Conservation (phyloP, 495 filamentous ascomycete genomes). For the Penicillium cataractarum region DNA sequence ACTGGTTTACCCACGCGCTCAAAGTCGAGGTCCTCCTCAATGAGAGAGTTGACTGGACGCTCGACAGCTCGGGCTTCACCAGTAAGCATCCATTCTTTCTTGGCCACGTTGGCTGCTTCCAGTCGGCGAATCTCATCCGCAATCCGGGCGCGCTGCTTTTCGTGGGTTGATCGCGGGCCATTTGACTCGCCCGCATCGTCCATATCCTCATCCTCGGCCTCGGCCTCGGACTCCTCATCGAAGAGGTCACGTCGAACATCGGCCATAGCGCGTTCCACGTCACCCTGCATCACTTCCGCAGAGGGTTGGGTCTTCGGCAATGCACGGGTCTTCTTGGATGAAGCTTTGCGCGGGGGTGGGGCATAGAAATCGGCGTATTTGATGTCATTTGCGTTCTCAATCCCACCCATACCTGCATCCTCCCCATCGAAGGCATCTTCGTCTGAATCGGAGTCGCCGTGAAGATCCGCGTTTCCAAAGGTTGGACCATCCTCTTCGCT, state of each 20-base stretch:
- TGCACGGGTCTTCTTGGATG: slow-evolving; percentile 50
- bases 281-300: slow-evolving; percentile 52
- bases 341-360: slow-evolving; percentile 72
- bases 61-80: slow-evolving; percentile 86
- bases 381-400: slow-evolving; percentile 80
- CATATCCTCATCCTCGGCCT: slow-evolving; percentile 39
- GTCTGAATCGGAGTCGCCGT: slow-evolving; percentile 61
- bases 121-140: slow-evolving; percentile 88
- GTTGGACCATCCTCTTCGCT: slow-evolving; percentile 75
- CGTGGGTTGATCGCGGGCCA: slow-evolving; percentile 74
- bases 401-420: slow-evolving; percentile 48
- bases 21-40: slow-evolving; percentile 95
- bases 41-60: slow-evolving; percentile 84
- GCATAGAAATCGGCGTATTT: slow-evolving; percentile 91
- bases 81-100: slow-evolving; percentile 86
- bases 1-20: slow-evolving; percentile 95
- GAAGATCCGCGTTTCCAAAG: slow-evolving; percentile 69
- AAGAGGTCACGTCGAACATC: slow-evolving; percentile 91
- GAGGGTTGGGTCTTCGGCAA: slow-evolving; percentile 55
- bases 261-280: slow-evolving; percentile 84
- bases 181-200: slow-evolving; percentile 48
- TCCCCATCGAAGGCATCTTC: slow-evolving; percentile 49
- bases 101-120: slow-evolving; percentile 86
- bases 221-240: slow-evolving; percentile 55
- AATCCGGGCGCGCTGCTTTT: slow-evolving; percentile 82